phyloP scores from a whole-genome alignment of 305 asterid species.

The Fraxinus ornus region DNA sequence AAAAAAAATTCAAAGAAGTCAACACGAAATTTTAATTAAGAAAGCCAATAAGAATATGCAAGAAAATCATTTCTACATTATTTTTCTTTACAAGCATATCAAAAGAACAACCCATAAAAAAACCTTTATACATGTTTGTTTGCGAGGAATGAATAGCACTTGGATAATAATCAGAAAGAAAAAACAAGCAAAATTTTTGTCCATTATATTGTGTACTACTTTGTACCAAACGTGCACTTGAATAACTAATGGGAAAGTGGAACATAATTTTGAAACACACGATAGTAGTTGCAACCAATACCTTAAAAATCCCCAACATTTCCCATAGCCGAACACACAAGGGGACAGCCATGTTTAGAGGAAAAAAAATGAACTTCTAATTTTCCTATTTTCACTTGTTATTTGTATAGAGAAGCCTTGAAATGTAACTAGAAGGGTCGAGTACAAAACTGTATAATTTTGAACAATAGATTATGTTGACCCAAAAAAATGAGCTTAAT shows the following conservation, averaged over 20 bases:
- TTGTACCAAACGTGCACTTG: not conserved
- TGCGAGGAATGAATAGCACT: not conserved
- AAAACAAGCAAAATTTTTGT: no score
- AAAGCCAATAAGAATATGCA: no score
- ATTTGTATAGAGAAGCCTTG: not conserved
- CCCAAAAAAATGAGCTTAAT: no score
- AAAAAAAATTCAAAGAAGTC: no score
- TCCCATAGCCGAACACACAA: no score
- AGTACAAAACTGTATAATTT: not conserved
- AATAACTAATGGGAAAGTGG: not conserved
- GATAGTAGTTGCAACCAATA: constrained; percentile 15
- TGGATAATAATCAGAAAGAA: not conserved
- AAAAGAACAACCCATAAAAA: not conserved
- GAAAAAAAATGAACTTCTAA: not conserved
- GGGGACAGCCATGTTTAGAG: no score
- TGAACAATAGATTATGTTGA: no score
- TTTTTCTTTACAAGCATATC: not conserved
- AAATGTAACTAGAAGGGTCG: not conserved
- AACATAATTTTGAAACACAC: not conserved
- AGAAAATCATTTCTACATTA: no score
- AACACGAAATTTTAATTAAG: no score
- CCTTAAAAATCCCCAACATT: constrained; percentile 39
- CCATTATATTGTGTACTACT: not conserved
- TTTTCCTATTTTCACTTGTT: not conserved
- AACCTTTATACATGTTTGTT: no score